These are phyloP conservation scores for Penicillium canariense DNA, from an alignment of 495 filamentous ascomycete genomes.

Conservation along the genomic window DNA sequence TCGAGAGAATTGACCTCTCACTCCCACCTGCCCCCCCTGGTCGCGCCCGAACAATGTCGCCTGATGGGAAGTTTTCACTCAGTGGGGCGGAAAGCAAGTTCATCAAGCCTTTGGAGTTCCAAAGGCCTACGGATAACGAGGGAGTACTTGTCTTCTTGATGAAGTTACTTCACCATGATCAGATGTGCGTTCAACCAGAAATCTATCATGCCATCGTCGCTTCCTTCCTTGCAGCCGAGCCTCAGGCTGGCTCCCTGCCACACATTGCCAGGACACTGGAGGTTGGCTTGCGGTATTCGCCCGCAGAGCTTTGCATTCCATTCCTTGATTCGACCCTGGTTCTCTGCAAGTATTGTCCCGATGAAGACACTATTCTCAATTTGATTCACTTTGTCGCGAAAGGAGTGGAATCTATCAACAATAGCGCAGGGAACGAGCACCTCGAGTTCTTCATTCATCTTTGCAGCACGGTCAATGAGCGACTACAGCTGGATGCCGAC, in stretches of 20 bases:
- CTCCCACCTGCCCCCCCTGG: conserved; percentile 25
- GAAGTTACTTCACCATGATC: conserved; percentile 43
- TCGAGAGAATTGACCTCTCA: conserved; percentile 43
- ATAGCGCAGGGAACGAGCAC: conserved; percentile 57
- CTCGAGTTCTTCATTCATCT: conserved; percentile 55
- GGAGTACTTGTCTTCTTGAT: conserved; percentile 38
- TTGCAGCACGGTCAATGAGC: conserved; percentile 38
- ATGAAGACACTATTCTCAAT: conserved; percentile 34
- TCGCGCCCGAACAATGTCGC: conserved; percentile 23
- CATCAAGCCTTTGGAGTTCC: conserved; percentile 28
- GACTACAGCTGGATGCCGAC: conserved; percentile 28
- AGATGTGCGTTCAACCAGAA: conserved; percentile 22
- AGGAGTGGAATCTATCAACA: conserved; percentile 56
- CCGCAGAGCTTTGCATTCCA: conserved; percentile 53
- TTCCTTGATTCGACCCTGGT: conserved; percentile 49
- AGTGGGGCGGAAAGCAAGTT: conserved; percentile 38
- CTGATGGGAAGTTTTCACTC: conserved; percentile 36
- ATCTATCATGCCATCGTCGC: conserved; percentile 36
- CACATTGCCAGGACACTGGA: conserved; percentile 48
- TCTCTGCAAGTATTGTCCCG: conserved; percentile 47
- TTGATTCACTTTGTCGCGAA: conserved; percentile 52
- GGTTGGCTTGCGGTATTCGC: conserved; percentile 53
- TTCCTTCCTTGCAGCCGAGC: conserved; percentile 46
- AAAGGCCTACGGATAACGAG: conserved; percentile 30
- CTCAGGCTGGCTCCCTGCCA: conserved; percentile 37